Evolutionary conservation across 805 yeast species (phyloP), one percentile per base, ranked within the genome.

Genomic region (Yamadazyma phyllophila): DNA sequence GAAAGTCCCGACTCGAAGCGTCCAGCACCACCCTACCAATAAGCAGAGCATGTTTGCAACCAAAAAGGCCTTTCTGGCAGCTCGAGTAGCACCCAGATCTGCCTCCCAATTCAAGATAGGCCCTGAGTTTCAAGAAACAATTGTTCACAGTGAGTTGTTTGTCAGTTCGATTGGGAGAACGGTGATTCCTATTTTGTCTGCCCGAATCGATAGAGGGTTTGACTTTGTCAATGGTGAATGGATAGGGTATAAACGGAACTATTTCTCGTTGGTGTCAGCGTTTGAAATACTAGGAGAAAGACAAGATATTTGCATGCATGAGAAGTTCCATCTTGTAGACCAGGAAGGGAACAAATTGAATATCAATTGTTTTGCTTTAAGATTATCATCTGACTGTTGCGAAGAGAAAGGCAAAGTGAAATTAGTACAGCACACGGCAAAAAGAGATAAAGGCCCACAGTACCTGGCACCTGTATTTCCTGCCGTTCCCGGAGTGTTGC

Each of bases 391-490:
- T 1, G 74, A 65, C 49, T 78, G 81, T 50, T 70, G 71, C 36
- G 85, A 81, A 33, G 81, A 77, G 40, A 68, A 65, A 24, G 57
- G 67, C 0, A 65, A 65, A 11, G 76, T 81, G 8, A 66, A 60
- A 14, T 63, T 83, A 41, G 74, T 84, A 12, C 89, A 85, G 53
- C 89, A 83, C 55, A 85, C 90, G 0, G 83, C 91, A 1, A 85
- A 85, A 59, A 67, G 92, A 49, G 90, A 85, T 52, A 71, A 76
- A 49, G 90, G 89, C 0, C 89, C 88, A 0, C 88, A 82, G 57
- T 70, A 73, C 46, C 56, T 70, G 2, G 89, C 91, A 0, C 80
- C 81, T 1, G 61, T 74, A 3, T 73, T 69, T 50, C 77, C 82
- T 2, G 72, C 79, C 2, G 73, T 81, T 10, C 84, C 85, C 1